Evolutionary conservation across 495 filamentous ascomycete genomes (phyloP), one percentile per base, ranked within the genome.

Genomic region (Penicillium canariense): DNA sequence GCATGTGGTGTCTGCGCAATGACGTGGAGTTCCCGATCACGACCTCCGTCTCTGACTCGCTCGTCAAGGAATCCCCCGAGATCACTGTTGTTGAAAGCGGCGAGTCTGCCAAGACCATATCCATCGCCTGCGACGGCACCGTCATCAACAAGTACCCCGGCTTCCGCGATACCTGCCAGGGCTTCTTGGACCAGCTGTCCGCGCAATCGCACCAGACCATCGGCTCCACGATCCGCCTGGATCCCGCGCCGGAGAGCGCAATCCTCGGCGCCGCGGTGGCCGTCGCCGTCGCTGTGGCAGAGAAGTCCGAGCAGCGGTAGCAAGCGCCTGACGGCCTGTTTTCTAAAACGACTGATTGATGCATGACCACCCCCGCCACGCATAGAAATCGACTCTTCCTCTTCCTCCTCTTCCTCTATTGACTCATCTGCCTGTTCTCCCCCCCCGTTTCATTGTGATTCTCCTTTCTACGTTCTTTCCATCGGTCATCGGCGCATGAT

Each of bases 71-170:
- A 32, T 48, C 57, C 2, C 63, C 71, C n/a, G 68, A 74, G 44
- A 64, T 77, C 22, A 78, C 72, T 2, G 69, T 77, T 6, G 58
- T 78, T 8, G 75, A 76, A 47, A 70, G 65, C 34, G 68, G 69
- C 48, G 55, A 59, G 1, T 50, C 63, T 0, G 58, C 64, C 28
- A 67, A 63, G 44, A 71, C 48, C 30, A 28, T 78, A 14, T 75
- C 71, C 8, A 81, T 84, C 30, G 79, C 78, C 12, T 84, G 79
- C 55, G 80, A 84, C 44, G 82, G 82, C 18, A 82, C 79, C 27
- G 79, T 84, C 10, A 80, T 84, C 48, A 83, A 84, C 68, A 81
- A 80, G 55, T 84, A 84, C 53, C 78, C 80, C 12, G 72, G 74
- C 0, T 84, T 83, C 58, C 73, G 71, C 43, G 75, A 79, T 43